A percentile compares a stretch with the other conserved stretches of the same genome.
Conservation (phyloP, 352 stramenopile species). For the Pythium pyrilobum region DNA sequence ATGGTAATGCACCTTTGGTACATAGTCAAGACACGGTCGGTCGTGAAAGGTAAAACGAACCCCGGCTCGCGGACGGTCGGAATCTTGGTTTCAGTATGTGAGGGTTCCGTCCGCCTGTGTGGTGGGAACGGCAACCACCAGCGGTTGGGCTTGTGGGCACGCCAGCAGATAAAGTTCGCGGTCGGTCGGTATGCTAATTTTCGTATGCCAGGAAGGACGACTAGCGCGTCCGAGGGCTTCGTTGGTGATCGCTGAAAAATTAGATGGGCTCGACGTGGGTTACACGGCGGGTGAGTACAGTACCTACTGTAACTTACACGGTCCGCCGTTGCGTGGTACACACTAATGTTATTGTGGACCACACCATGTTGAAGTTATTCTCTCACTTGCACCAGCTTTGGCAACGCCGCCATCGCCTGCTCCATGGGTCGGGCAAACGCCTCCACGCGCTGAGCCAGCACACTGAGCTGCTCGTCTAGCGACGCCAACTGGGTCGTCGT, state of each 20-base stretch:
- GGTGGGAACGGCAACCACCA: not conserved
- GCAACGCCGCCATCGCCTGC: too few species aligned
- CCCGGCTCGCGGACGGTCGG: constrained; percentile 4
- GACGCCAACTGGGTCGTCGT: too few species aligned
- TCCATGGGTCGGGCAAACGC: too few species aligned
- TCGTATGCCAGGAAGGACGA: not conserved
- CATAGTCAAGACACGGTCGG: constrained; percentile 3
- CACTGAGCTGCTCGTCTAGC: too few species aligned
- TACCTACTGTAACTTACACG: not conserved
- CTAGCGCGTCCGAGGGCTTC: constrained; percentile 1
- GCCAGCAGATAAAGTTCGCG: not conserved
- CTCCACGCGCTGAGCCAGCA: too few species aligned
- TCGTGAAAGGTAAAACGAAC: constrained; percentile 4
- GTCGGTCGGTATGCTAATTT: constrained; percentile 5
- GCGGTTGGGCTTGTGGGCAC: constrained; percentile 1
- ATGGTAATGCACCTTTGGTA: too few species aligned
- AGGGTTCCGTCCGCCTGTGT: not conserved
- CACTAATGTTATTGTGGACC: not conserved
- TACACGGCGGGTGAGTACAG: not conserved
- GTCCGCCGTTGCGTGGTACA: not conserved
- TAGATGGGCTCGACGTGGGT: not conserved
- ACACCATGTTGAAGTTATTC: constrained; percentile 3
- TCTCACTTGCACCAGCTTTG: not conserved
- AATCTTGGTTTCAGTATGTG: constrained; percentile 8
- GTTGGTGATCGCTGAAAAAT: constrained; percentile 14